phyloP scores from a whole-genome alignment of 2,329 filamentous ascomycete genomes.

The Talaromyces atroroseus region DNA sequence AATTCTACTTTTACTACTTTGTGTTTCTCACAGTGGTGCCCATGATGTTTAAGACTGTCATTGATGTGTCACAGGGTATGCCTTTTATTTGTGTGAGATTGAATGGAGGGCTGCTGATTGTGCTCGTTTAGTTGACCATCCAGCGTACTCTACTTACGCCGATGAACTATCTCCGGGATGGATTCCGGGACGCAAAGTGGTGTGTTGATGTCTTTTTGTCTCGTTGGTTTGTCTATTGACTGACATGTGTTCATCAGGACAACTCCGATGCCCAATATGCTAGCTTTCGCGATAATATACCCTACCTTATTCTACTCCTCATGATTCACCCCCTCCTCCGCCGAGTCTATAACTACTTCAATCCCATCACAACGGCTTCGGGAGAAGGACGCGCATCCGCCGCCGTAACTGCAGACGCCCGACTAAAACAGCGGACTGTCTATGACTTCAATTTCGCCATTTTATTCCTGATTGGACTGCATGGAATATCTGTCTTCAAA shows the following conservation, averaged over 20 bases:
- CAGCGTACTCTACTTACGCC: slow-evolving; percentile 71
- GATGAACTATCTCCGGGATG: slow-evolving; percentile 71
- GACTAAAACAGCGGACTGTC: slow-evolving; percentile 63
- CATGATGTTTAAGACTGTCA: slow-evolving; percentile 85
- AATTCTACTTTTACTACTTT: slow-evolving; percentile 78
- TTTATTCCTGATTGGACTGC: slow-evolving; percentile 70
- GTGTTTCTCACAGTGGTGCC: slow-evolving; percentile 64
- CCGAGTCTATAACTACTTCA: slow-evolving; percentile 59
- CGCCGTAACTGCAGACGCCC: slow-evolving; percentile 44
- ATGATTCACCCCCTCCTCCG: slow-evolving; percentile 74
- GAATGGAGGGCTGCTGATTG: neutral
- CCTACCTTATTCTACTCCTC: slow-evolving; percentile 69
- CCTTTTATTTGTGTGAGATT: slow-evolving; percentile 22
- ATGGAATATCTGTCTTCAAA: slow-evolving; percentile 82
- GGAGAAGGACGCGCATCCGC: slow-evolving; percentile 17
- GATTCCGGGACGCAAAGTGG: slow-evolving; percentile 87
- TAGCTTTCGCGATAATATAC: slow-evolving; percentile 79
- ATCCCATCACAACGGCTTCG: slow-evolving; percentile 22
- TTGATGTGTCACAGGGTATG: slow-evolving; percentile 75
- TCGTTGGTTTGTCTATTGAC: neutral
- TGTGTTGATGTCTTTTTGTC: slow-evolving; percentile 60
- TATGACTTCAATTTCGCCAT: slow-evolving; percentile 82
- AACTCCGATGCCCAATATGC: slow-evolving; percentile 84
- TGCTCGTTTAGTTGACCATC: slow-evolving; percentile 48
- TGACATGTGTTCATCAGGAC: slow-evolving; percentile 53